phyloP scores from a whole-genome alignment of 2,329 filamentous ascomycete genomes.

The Fusarium tuaranense region DNA sequence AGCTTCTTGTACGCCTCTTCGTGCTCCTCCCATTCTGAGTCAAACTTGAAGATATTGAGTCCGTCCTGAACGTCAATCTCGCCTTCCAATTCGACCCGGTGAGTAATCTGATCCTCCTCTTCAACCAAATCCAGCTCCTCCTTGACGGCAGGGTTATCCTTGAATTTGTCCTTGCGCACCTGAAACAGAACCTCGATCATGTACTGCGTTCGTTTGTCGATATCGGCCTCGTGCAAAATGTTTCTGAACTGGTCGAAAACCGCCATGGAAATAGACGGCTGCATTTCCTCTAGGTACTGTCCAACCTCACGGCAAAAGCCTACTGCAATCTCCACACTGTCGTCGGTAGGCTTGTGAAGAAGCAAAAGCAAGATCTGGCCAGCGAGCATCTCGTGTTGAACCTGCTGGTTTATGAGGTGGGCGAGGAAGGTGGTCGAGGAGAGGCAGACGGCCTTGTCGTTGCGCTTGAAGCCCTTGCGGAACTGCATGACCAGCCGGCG shows the following conservation, averaged over 20 bases:
- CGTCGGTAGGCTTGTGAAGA: slow-evolving; percentile 94
- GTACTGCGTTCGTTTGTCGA: slow-evolving; percentile 98
- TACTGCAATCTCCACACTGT: slow-evolving; percentile 97
- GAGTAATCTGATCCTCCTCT: slow-evolving; percentile 98
- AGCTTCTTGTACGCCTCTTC: slow-evolving; percentile 91
- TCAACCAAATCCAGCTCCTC: slow-evolving; percentile 96
- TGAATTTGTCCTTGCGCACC: slow-evolving; percentile 95
- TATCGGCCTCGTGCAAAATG: slow-evolving; percentile 95
- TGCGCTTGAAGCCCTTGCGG: slow-evolving; percentile 93
- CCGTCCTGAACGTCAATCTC: slow-evolving; percentile 87
- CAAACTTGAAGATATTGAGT: slow-evolving; percentile 96
- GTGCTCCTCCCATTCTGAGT: slow-evolving; percentile 88
- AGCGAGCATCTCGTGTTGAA: slow-evolving; percentile 92
- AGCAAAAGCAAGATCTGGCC: slow-evolving; percentile 94
- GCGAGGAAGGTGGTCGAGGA: slow-evolving; percentile 95
- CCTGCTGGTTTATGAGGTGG: slow-evolving; percentile 95
- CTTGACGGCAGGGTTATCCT: slow-evolving; percentile 89
- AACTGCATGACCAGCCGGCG: slow-evolving; percentile 91
- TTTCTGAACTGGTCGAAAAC: slow-evolving; percentile 97
- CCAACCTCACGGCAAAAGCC: slow-evolving; percentile 93
- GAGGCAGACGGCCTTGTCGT: slow-evolving; percentile 96
- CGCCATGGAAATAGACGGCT: slow-evolving; percentile 83
- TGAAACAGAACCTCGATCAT: slow-evolving; percentile 99
- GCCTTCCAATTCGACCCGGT: slow-evolving; percentile 84
- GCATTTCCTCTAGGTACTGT: slow-evolving; percentile 96